Conservation (phyloP, 805 yeast genomes). For the Candida vaughaniae region DNA sequence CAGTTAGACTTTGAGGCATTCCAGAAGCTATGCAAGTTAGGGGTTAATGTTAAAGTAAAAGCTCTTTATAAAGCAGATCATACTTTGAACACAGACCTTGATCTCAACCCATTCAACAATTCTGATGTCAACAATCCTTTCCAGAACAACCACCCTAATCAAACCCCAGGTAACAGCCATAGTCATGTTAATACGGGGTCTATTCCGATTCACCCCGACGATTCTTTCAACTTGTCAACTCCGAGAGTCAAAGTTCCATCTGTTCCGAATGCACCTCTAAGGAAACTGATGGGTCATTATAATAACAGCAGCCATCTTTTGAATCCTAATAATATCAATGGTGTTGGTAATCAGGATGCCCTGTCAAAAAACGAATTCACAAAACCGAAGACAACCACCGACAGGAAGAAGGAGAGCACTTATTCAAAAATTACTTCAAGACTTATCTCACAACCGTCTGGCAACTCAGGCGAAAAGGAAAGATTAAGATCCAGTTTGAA, state of each 20-base stretch:
- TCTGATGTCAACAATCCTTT: not conserved
- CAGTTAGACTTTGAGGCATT: slow-evolving; percentile 88
- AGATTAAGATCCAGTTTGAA: slow-evolving; percentile 16
- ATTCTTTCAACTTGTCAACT: slow-evolving; percentile 22
- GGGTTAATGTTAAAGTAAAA: slow-evolving; percentile 65
- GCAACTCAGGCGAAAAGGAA: slow-evolving; percentile 5
- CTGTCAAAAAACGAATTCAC: slow-evolving; percentile 25
- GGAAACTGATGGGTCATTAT: slow-evolving; percentile 21
- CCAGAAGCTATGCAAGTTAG: slow-evolving; percentile 68
- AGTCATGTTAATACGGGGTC: not conserved
- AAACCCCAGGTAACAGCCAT: slow-evolving; percentile 1
- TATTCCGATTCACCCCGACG: slow-evolving; percentile 8
- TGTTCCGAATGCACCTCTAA: slow-evolving; percentile 39
- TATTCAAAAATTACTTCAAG: slow-evolving; percentile 50
- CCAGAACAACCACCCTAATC: slow-evolving; percentile 1
- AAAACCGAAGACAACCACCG: slow-evolving; percentile 27
- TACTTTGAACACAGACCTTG: slow-evolving; percentile 1
- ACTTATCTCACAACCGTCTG: slow-evolving; percentile 41
- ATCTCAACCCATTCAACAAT: not conserved
- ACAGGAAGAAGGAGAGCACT: slow-evolving; percentile 29
- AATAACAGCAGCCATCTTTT: not conserved
- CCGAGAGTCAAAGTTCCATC: slow-evolving; percentile 23
- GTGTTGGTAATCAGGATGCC: not conserved
- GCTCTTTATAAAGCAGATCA: slow-evolving; percentile 43
- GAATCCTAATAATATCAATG: slow-evolving; percentile 1